These are phyloP conservation scores for Leptomonas seymouri DNA, from an alignment of 208 protist genomes.

Conservation along the genomic window DNA sequence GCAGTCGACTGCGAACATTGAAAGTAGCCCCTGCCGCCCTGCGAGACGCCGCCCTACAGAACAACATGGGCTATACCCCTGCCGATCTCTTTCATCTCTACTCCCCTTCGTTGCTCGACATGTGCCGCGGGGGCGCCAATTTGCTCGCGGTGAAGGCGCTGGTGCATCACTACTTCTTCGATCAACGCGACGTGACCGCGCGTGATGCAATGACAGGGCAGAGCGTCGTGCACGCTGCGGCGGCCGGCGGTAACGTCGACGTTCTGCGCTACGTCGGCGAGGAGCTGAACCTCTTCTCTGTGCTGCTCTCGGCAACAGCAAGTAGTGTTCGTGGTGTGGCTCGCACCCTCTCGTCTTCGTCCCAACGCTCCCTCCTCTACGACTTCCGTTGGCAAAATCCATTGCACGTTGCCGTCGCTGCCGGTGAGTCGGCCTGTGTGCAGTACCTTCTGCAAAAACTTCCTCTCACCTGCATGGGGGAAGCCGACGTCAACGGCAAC, in stretches of 20 bases:
- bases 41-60: constrained; percentile 29
- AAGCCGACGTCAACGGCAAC: constrained; percentile 60
- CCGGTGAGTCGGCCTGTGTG: constrained; percentile 47
- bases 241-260: constrained; percentile 40
- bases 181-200: constrained; percentile 25
- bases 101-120: constrained; percentile 60
- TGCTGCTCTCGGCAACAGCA: constrained; percentile 5
- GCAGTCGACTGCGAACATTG: constrained; percentile 44
- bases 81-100: constrained; percentile 57
- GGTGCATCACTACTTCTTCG: constrained; percentile 76
- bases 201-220: constrained; percentile 41
- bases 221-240: constrained; percentile 56
- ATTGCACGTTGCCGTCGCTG: constrained; percentile 67
- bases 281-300: constrained; percentile 42
- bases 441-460: constrained; percentile 47
- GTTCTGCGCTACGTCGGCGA: constrained; percentile 61
- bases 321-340: not conserved
- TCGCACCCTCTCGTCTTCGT: not conserved
- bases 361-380: constrained; percentile 26
- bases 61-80: constrained; percentile 58
- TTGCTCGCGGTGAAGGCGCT: constrained; percentile 52
- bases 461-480: constrained; percentile 33
- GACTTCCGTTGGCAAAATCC: constrained; percentile 69
- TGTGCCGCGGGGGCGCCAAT: constrained; percentile 61
- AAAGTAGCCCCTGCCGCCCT: constrained; percentile 24